Evolutionary conservation across 148 eudicot species (phyloP).

Genomic region (Cornus kousa): DNA sequence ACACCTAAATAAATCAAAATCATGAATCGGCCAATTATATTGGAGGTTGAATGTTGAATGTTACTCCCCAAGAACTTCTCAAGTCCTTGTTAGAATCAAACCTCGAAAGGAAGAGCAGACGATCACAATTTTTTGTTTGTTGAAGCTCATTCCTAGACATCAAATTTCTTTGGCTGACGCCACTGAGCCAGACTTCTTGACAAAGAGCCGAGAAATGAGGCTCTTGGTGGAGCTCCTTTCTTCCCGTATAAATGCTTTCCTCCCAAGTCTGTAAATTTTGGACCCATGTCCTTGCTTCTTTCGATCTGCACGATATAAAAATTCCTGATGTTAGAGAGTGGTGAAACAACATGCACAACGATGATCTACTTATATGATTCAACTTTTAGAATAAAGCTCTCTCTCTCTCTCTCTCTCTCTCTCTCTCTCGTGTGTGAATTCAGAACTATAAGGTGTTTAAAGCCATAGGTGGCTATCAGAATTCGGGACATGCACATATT

Average conservation of each 20-base stretch:
- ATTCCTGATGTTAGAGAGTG: conserved; percentile 5
- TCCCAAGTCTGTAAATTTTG: conserved; percentile 82
- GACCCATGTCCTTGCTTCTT: conserved; percentile 78
- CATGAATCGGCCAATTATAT: conserved; percentile 29
- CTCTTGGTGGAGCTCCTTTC: conserved; percentile 53
- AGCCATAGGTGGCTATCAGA: no score
- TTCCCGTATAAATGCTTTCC: conserved; percentile 79
- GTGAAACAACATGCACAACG: neutral
- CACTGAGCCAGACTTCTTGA: conserved; percentile 70
- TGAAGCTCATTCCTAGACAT: conserved; percentile 38
- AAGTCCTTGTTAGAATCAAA: conserved; percentile 17
- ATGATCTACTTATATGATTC: neutral
- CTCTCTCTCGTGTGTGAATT: no score
- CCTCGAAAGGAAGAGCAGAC: neutral
- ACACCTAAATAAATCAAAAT: conserved; percentile 27
- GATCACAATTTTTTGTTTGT: conserved; percentile 13
- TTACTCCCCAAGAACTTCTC: conserved; percentile 8
- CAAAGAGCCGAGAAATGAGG: conserved; percentile 56
- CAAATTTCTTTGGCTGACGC: conserved; percentile 89
- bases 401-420: neutral
- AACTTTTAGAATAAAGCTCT: neutral
- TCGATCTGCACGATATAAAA: conserved; percentile 61
- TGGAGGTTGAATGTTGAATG: conserved; percentile 9
- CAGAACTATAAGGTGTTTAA: no score
- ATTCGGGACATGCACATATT: no score